Evolutionary conservation across 2,329 filamentous ascomycete species (phyloP), one percentile per base, ranked within the genome.

Genomic region (Lecanicillium sp.): DNA sequence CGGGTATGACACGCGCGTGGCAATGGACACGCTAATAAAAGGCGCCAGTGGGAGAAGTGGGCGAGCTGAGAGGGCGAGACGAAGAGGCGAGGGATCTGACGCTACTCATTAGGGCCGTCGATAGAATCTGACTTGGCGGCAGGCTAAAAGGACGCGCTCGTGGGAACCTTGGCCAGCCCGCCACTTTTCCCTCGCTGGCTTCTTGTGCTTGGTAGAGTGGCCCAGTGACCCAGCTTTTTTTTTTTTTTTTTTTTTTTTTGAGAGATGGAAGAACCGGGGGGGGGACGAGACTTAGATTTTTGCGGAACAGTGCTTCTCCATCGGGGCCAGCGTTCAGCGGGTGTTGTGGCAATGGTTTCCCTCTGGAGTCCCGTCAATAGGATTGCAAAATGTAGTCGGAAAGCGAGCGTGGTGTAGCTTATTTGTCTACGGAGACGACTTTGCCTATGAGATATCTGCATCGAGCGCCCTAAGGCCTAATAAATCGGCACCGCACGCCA

Each of bases 1-100:
- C 54, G 55, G 51, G 56, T 62, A 61, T 56, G 17, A 16, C 22
- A 38, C 33, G 55, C 58, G 58, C 53, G 57, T 56, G 55, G 54
- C 38, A 40, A 40, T 33, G 39, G 22, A 25, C 22, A 36, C 28
- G 31, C 30, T 33, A 28, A 41, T 27, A 38, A 25, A 29, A 30
- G 35, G 36, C 22, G 25, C 30, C 12, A 38, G 35, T 20, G 20
- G 12, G 40, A 25, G n/a, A 31, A 15, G 22, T 18, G 20, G 36
- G 17, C 17, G 32, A 15, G 30, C 29, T 19, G 9, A 19, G 51
- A 51, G 51, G 50, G 57, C 48, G 48, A 51, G 55, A n/a, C n/a
- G n/a, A n/a, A n/a, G n/a, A n/a, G n/a, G n/a, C n/a, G 50, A 48
- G 50, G 51, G 51, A 60, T 56, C 57, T 60, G 51, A 56, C 51